Percentiles rank a stretch among this genome's conserved stretches.
Conservation (phyloP, 2,329 filamentous ascomycete species). For the Septoria linicola region DNA sequence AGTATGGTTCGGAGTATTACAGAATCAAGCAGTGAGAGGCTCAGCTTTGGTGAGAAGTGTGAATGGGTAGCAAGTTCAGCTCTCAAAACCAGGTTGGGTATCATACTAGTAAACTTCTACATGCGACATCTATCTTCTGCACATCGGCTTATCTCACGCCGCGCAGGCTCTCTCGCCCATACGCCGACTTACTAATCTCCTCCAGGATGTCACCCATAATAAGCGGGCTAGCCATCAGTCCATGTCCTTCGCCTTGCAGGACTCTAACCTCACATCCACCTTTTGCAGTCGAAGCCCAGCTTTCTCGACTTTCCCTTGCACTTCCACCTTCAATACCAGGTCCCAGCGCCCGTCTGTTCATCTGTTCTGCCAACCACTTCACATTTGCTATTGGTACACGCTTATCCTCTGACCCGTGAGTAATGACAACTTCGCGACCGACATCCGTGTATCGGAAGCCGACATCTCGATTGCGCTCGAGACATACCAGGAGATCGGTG, state of each 20-base stretch:
- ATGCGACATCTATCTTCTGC: not conserved
- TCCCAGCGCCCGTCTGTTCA: constrained; percentile 53
- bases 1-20: constrained; percentile 85
- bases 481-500: constrained; percentile 85
- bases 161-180: no score
- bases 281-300: constrained; percentile 6
- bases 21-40: constrained; percentile 47
- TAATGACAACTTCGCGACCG: constrained; percentile 84
- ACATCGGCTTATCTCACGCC: no score
- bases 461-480: constrained; percentile 86
- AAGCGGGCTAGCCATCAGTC: constrained; percentile 87
- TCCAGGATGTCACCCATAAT: constrained; percentile 95
- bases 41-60: no score
- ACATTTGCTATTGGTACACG: constrained; percentile 94
- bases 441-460: constrained; percentile 98
- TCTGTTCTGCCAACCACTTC: constrained; percentile 88
- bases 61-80: not conserved
- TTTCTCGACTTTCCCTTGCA: constrained; percentile 16
- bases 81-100: not conserved
- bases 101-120: constrained; percentile 6
- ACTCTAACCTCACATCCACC: constrained; percentile 84
- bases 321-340: constrained; percentile 2
- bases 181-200: constrained; percentile 60
- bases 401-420: constrained; percentile 87
- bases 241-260: constrained; percentile 87